Conservation (phyloP, 768 basidiomycete species). For the Omphalotus guepiniiformis region DNA sequence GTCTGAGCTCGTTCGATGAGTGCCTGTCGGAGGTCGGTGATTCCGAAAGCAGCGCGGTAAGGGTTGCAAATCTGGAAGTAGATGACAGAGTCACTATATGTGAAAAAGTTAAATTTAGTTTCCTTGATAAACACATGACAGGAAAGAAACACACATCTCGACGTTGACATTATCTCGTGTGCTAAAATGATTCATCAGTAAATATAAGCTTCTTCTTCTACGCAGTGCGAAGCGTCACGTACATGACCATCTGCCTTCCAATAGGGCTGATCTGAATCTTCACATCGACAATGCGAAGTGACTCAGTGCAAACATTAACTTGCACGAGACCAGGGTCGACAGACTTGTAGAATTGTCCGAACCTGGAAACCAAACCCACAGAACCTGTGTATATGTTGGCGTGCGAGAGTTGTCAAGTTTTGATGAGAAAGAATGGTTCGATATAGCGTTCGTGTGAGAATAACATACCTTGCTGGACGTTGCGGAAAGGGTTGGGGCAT, state of each 20-base stretch:
- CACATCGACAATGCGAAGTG: constrained; percentile 83
- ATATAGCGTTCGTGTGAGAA: constrained; percentile 3
- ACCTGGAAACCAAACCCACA: constrained; percentile 88
- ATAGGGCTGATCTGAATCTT: constrained; percentile 93
- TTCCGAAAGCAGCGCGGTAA: constrained; percentile 92
- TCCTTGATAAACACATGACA: constrained; percentile 3
- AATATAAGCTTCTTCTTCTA: not conserved
- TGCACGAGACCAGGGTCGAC: constrained; percentile 91
- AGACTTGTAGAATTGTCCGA: constrained; percentile 95
- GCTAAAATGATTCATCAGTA: constrained; percentile 22
- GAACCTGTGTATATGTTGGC: constrained; percentile 45
- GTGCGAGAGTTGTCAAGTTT: constrained; percentile 17
- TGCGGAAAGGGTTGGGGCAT: constrained; percentile 78
- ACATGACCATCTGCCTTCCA: constrained; percentile 84
- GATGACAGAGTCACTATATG: constrained; percentile 78
- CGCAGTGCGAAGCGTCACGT: constrained; percentile 14
- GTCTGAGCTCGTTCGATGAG: constrained; percentile 87
- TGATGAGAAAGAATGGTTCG: constrained; percentile 5
- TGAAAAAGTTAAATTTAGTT: not conserved
- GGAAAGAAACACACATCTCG: constrained; percentile 59
- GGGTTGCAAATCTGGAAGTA: constrained; percentile 90
- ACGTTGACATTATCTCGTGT: constrained; percentile 97
- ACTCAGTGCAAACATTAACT: constrained; percentile 93
- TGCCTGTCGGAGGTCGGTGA: constrained; percentile 83
- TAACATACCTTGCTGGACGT: constrained; percentile 72